Base-by-base conservation (phyloP, 2,329 filamentous ascomycete species). In the Phialophora verrucosa region DNA sequence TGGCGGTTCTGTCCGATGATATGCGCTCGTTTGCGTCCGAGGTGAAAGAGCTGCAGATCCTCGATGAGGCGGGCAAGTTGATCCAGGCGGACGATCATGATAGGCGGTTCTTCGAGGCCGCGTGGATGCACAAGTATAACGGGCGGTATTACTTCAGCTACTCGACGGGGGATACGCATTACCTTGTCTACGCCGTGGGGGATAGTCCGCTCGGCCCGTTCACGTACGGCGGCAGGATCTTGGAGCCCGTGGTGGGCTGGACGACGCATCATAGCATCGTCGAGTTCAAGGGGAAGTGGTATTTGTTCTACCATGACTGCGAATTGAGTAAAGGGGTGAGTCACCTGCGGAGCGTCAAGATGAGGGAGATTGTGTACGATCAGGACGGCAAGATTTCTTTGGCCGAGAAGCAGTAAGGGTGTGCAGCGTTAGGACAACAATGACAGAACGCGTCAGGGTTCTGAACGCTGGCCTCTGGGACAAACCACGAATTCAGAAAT, bases 231-330 rank as follows among this genome's bases (percentile, higher is more conserved):
- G 90, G 91, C 0, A 80, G 86, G 55, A 89, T 93, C 62, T 76
- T 93, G 57, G 90, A 92, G 81, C 91, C 90, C 0, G 91, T 93
- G 4, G 77, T 90, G 29, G 90, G 91, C 1, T 93, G 91, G 91
- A 93, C 91, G 51, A 93, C 91, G 62, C 91, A 93, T 78, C 91
- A 93, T 76, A 91, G 88, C 2, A 89, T 93, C 71, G 89, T 89
- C 10, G 89, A 92, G 81, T 91, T 90, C 74, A 76, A 86, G 77
- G 88, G 85, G 3, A 85, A 83, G 70, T 92, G 90, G 86, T 93
- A 87, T 77, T 76, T 93, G 64, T 93, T 93, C 76, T 88, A 92
- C 75, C 91, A 93, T 75, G 91, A 93, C 78, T 87, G 87, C 66
- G 85, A 87, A 74, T 76, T 92, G 63, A 90, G 88, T 62, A 82